Evolutionary conservation across 805 yeast species (phyloP), one percentile per base, ranked within the genome.

Genomic region (Hanseniaspora nectarophila): DNA sequence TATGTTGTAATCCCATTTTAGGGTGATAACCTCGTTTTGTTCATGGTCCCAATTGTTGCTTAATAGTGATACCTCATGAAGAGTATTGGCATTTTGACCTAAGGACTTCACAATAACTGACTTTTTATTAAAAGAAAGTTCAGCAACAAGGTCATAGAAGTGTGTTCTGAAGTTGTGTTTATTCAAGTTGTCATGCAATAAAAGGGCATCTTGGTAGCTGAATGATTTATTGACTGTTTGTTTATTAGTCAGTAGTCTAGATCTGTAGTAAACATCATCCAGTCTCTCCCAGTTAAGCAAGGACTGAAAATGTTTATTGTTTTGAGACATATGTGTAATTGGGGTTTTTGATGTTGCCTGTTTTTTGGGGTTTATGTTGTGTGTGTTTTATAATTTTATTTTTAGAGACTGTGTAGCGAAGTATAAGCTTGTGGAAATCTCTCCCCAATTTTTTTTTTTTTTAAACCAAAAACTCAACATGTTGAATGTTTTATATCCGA

Each of bases 221-320:
- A 21, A 37, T 31, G 21, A n/a, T 13, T 31, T 43, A 6, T 21
- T 38, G 23, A 26, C 24, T n/a, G 20, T 51, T 52, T 53, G 20
- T 55, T 56, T 39, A 8, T 20, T 53, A 43, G 15, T 55, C 43
- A 33, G n/a, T 4, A 21, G 26, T 51, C 81, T 65, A 16, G 74
- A 71, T 52, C 83, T 70, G 58, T 86, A 88, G 63, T 76, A 85
- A 9, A 78, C 82, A 63, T 79, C 78, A 51, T 77, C 80, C 18
- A 88, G 72, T 56, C 81, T 74, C 63, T 87, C 95, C 97, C 97
- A 88, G 42, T 74, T 74, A 55, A 73, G 61, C 57, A 48, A 26
- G 1, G 45, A 33, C 16, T 48, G 45, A 18, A 43, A 45, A 21
- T 35, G 26, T 44, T 29, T 29, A 21, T 32, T 29, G 4, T 33